These are phyloP conservation scores for Candida albicans DNA, from an alignment of 1,139 yeast genomes.

Conservation along the genomic window DNA sequence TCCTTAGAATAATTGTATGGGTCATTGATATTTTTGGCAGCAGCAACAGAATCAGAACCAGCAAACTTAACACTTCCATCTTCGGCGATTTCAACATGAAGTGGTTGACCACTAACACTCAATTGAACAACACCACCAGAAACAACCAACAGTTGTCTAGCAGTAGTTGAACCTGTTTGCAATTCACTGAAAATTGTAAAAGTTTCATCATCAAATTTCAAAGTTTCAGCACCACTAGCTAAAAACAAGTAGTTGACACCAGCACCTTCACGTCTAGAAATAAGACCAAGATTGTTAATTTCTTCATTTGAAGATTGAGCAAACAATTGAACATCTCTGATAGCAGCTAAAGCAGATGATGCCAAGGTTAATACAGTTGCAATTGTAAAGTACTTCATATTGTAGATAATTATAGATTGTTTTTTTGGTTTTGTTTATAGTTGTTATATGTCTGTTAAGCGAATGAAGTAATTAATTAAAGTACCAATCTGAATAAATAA, in stretches of 20 bases:
- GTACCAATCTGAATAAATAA: too few species aligned
- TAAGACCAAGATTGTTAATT: conserved; percentile 29
- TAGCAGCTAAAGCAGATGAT: conserved; percentile 23
- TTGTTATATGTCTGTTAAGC: background rate
- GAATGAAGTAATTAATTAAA: too few species aligned
- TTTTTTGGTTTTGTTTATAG: conserved; percentile 8
- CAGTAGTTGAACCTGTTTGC: background rate
- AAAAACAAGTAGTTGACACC: conserved; percentile 50
- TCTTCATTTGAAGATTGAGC: conserved; percentile 23
- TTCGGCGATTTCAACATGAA: conserved; percentile 17
- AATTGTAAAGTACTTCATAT: conserved; percentile 21
- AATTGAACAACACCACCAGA: conserved; percentile 14
- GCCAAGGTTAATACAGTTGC: conserved; percentile 19
- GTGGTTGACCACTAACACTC: conserved; percentile 16
- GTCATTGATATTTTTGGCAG: conserved; percentile 41
- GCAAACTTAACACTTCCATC: conserved; percentile 27
- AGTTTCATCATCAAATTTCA: conserved; percentile 58
- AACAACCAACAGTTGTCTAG: conserved; percentile 9
- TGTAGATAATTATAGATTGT: background rate
- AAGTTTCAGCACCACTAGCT: conserved; percentile 9
- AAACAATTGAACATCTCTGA: conserved; percentile 17
- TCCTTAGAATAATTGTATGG: conserved; percentile 41
- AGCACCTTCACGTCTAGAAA: conserved; percentile 54
- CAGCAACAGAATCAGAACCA: conserved; percentile 35
- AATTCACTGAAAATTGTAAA: conserved; percentile 37